Conservation (phyloP, 352 stramenopile species). For the Phytophthora syringae region DNA sequence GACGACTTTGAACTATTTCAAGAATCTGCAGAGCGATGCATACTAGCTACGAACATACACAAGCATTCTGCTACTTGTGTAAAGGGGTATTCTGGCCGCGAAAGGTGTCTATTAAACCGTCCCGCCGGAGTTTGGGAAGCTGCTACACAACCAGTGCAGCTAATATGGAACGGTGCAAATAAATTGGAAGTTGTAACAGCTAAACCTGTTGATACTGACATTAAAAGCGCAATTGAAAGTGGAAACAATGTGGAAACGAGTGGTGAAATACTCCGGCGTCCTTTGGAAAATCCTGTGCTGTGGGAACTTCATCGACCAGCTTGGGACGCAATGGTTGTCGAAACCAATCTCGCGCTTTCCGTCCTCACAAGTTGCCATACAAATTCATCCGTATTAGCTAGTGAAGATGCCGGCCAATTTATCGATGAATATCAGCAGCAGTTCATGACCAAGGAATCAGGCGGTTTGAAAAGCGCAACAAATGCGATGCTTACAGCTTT, state of each 20-base stretch:
- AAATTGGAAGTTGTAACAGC: no score
- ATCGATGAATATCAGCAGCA: conserved; percentile 9
- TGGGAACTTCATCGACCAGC: conserved; percentile 1
- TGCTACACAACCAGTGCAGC: neutral
- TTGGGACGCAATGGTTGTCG: conserved; percentile 1
- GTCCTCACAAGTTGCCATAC: conserved; percentile 2
- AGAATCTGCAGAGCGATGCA: neutral
- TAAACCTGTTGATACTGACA: no score
- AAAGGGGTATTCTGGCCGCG: neutral
- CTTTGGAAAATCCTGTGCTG: neutral
- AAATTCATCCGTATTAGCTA: conserved; percentile 3
- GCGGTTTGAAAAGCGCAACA: neutral
- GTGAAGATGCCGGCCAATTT: conserved; percentile 10
- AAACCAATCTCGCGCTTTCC: conserved; percentile 4
- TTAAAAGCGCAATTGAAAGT: neutral
- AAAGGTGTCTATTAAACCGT: neutral
- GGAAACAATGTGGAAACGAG: neutral
- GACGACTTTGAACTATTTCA: neutral
- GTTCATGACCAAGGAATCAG: conserved; percentile 8
- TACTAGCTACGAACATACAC: conserved; percentile 1
- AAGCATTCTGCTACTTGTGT: neutral
- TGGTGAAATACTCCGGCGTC: neutral
- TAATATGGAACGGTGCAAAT: neutral
- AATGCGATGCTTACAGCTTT: neutral
- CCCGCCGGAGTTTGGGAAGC: neutral